Percentiles rank a stretch among this genome's conserved stretches.
Evolutionary conservation across 345 rosid genomes (phyloP).

Genomic region (Dovyalis caffra): DNA sequence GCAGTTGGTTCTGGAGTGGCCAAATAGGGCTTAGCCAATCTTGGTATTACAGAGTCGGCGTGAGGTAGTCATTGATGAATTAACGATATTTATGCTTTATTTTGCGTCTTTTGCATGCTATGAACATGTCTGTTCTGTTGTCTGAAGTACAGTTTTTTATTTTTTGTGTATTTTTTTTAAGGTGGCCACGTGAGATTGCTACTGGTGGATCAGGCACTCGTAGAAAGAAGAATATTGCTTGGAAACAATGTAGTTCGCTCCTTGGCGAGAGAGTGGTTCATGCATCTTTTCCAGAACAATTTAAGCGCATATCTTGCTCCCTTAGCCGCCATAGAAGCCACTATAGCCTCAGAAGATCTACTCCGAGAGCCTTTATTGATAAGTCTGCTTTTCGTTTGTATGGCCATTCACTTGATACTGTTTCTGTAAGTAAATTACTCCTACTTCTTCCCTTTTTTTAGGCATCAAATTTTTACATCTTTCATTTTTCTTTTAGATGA

Average conservation of each 20-base stretch:
- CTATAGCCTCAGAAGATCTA: conserved; percentile 32
- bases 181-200: conserved; percentile 36
- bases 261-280: conserved; percentile 26
- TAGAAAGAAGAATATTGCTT: conserved; percentile 34
- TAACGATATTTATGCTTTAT: neutral
- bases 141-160: neutral
- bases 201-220: conserved; percentile 23
- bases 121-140: neutral
- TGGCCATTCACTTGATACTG: conserved; percentile 27
- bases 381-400: conserved; percentile 53
- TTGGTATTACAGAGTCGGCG: neutral
- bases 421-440: conserved; percentile 43
- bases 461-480: too few species aligned
- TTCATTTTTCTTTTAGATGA: neutral
- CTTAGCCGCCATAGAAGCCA: conserved; percentile 36
- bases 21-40: conserved; percentile 1
- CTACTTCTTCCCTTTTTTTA: neutral
- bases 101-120: too few species aligned
- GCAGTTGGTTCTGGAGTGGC: neutral
- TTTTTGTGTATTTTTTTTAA: conserved; percentile 28
- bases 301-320: conserved; percentile 43
- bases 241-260: conserved; percentile 37
- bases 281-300: conserved; percentile 34
- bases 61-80: too few species aligned
- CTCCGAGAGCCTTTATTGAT: conserved; percentile 52